These are phyloP conservation scores for Kodamaea alishanica DNA, from an alignment of 1,139 yeast species.

Conservation along the genomic window DNA sequence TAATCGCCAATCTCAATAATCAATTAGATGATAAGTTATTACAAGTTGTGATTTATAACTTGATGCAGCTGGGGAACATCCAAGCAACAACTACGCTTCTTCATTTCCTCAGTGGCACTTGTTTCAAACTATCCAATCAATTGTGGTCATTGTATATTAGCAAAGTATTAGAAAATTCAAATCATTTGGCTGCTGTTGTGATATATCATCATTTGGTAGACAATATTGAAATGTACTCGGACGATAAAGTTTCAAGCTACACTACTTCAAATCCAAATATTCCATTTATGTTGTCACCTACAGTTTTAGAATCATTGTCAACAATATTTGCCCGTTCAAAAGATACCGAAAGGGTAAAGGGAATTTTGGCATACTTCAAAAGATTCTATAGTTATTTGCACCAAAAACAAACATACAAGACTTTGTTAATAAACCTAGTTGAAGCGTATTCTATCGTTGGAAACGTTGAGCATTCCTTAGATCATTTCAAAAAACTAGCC, in stretches of 20 bases:
- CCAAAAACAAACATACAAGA: slow-evolving; percentile 26
- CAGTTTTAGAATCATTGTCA: slow-evolving; percentile 24
- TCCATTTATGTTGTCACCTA: slow-evolving; percentile 34
- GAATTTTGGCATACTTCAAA: slow-evolving; percentile 34
- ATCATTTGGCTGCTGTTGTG: slow-evolving; percentile 33
- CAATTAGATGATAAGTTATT: slow-evolving; percentile 11
- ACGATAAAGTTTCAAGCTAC: slow-evolving; percentile 15
- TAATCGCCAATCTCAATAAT: slow-evolving; percentile 5
- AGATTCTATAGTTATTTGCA: slow-evolving; percentile 36
- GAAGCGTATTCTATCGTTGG: slow-evolving; percentile 30
- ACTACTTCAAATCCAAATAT: slow-evolving; percentile 18
- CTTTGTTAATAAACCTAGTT: slow-evolving; percentile 26
- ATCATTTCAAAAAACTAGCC: slow-evolving; percentile 24
- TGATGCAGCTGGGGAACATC: slow-evolving; percentile 17
- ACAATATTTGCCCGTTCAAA: slow-evolving; percentile 27
- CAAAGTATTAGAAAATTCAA: slow-evolving; percentile 23
- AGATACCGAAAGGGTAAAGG: slow-evolving; percentile 27
- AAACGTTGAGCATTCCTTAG: slow-evolving; percentile 24
- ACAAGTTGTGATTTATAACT: slow-evolving; percentile 21
- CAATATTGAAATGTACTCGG: slow-evolving; percentile 19
- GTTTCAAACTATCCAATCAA: slow-evolving; percentile 30
- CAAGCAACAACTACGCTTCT: slow-evolving; percentile 23
- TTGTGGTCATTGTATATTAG: slow-evolving; percentile 32
- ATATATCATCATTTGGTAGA: slow-evolving; percentile 38
- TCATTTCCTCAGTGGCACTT: slow-evolving; percentile 15